Conservation (phyloP, 2,329 filamentous ascomycete genomes). For the Neoarthrinium moseri region DNA sequence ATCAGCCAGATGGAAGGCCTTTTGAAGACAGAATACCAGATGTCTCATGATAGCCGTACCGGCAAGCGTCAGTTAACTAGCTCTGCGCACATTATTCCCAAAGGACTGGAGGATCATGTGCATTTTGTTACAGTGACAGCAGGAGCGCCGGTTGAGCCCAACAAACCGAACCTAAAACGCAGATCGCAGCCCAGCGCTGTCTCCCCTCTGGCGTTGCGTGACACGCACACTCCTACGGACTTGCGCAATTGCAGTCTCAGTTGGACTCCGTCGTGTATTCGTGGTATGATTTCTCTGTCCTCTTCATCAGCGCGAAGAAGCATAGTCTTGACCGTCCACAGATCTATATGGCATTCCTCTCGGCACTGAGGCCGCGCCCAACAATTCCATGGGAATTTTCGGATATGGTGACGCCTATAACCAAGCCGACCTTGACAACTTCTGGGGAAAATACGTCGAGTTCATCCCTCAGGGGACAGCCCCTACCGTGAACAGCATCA, state of each 20-base stretch:
- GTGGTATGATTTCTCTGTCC: not conserved
- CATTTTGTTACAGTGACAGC: not conserved
- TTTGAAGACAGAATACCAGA: not conserved
- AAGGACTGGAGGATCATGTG: conserved; percentile 1
- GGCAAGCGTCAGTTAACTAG: not conserved
- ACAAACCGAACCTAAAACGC: not conserved
- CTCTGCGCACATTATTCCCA: not conserved
- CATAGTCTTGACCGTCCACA: too few species aligned
- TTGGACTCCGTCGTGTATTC: not conserved
- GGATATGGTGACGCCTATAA: not conserved
- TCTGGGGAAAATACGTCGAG: not conserved
- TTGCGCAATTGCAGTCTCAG: not conserved
- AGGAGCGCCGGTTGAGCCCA: not conserved
- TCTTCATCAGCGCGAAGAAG: too few species aligned
- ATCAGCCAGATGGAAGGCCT: conserved; percentile 2
- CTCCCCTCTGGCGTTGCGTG: not conserved
- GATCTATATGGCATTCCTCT: not conserved
- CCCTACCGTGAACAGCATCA: not conserved
- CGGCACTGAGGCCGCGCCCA: not conserved
- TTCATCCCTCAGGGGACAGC: not conserved
- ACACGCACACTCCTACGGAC: not conserved
- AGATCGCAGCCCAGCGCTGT: not conserved
- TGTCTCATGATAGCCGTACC: not conserved
- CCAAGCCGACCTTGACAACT: not conserved
- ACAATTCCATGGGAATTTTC: not conserved